phyloP scores from a whole-genome alignment of 257 asterid genomes.

The Voacanga thouarsii region DNA sequence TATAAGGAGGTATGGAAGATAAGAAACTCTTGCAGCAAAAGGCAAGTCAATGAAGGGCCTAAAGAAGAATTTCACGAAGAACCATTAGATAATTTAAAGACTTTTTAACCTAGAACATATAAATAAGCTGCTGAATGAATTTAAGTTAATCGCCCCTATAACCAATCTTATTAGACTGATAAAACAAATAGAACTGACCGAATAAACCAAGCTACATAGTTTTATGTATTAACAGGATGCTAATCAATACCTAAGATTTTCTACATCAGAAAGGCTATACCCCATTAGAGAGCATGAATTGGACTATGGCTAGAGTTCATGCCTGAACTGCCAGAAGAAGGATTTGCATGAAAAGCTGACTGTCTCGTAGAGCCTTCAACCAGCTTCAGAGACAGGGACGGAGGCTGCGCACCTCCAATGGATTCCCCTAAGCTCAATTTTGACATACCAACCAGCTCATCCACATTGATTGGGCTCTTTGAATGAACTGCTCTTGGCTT shows the following conservation, averaged over 20 bases:
- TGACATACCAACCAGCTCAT: conserved; percentile 89
- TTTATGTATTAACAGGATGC: conserved; percentile 27
- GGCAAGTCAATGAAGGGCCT: not conserved
- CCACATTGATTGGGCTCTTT: conserved; percentile 77
- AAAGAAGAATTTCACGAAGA: too few relatives aligned
- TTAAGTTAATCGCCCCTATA: not conserved
- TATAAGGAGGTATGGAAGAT: too few relatives aligned
- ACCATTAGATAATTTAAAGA: not conserved
- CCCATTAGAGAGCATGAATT: conserved; percentile 62
- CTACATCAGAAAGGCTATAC: conserved; percentile 18
- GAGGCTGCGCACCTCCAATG: conserved; percentile 44
- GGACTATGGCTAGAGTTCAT: conserved; percentile 68
- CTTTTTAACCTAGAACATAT: not conserved
- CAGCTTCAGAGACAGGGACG: conserved; percentile 61
- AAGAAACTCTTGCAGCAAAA: not conserved
- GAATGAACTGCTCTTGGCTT: conserved; percentile 94
- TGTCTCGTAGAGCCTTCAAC: conserved; percentile 83
- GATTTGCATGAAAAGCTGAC: conserved; percentile 92
- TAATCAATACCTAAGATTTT: conserved; percentile 10
- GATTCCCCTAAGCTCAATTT: conserved; percentile 86
- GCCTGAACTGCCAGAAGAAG: conserved; percentile 53
- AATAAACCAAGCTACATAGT: conserved; percentile 21
- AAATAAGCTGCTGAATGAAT: not conserved
- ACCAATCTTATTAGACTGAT: conserved; percentile 6
- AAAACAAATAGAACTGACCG: not conserved